Evolutionary conservation across 2,329 filamentous ascomycete species (phyloP).

Genomic region (Talaromyces sp.): DNA sequence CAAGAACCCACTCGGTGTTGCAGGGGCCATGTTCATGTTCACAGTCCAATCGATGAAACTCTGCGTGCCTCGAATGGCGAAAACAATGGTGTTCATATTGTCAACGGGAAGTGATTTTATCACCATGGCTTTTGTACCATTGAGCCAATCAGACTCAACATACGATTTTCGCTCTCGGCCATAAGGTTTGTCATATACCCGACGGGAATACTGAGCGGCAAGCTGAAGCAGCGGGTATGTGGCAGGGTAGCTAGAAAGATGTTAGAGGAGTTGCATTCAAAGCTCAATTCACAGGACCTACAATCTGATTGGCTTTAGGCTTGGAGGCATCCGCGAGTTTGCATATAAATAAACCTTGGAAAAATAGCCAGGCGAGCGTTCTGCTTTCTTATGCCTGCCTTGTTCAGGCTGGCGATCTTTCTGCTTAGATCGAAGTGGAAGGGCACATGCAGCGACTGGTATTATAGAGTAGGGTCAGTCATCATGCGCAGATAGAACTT

Average conservation of each 20-base stretch:
- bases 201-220: constrained; percentile 75
- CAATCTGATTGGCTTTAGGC: constrained; percentile 69
- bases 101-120: constrained; percentile 81
- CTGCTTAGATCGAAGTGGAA: constrained; percentile 11
- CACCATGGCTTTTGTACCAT: constrained; percentile 82
- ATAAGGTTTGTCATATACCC: constrained; percentile 69
- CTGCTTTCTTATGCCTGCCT: constrained; percentile 8
- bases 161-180: constrained; percentile 68
- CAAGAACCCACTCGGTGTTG: constrained; percentile 68
- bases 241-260: constrained; percentile 61
- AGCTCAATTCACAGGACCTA: constrained; percentile 42
- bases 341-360: constrained; percentile 77
- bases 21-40: constrained; percentile 72
- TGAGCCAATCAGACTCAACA: constrained; percentile 69
- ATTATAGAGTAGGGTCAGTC: neutral
- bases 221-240: constrained; percentile 78
- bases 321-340: constrained; percentile 72
- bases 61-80: constrained; percentile 79
- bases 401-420: constrained; percentile 1
- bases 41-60: constrained; percentile 86
- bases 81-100: constrained; percentile 75
- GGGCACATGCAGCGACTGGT: constrained; percentile 17
- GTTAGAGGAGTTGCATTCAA: neutral
- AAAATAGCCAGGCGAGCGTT: constrained; percentile 58
- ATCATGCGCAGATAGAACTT: accelerated